Percentiles rank a stretch among this genome's conserved stretches.
Conservation (phyloP, 2,329 filamentous ascomycete genomes). For the Amauroascus verrucosus region DNA sequence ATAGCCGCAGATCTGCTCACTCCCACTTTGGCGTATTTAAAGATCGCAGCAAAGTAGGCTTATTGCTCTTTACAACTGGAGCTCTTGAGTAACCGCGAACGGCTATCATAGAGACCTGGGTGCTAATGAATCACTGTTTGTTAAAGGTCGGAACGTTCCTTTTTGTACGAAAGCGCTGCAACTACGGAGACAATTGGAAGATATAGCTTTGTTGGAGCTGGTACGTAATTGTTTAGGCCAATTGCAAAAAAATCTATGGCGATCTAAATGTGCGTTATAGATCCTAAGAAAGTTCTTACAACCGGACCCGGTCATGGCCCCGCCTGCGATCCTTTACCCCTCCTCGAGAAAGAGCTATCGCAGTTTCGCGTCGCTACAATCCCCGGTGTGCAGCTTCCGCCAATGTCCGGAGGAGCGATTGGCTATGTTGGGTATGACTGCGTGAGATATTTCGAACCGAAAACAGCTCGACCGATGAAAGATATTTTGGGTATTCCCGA, state of each 20-base stretch:
- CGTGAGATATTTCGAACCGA: conserved; percentile 94
- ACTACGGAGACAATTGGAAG: conserved; percentile 83
- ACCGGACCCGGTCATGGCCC: conserved; percentile 82
- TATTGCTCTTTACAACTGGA: neutral
- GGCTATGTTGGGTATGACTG: conserved; percentile 98
- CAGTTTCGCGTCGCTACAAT: conserved; percentile 71
- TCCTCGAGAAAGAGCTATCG: conserved; percentile 69
- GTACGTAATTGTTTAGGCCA: conserved; percentile 24
- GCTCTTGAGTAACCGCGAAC: conserved; percentile 12
- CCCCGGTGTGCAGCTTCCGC: conserved; percentile 71
- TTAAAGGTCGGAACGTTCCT: conserved; percentile 62
- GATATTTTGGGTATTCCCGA: conserved; percentile 85
- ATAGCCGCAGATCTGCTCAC: conserved; percentile 89
- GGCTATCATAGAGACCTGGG: neutral
- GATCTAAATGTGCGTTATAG: conserved; percentile 24
- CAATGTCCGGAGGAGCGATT: conserved; percentile 82
- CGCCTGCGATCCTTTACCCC: conserved; percentile 71
- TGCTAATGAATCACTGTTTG: conserved; percentile 9
- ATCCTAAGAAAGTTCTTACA: conserved; percentile 65
- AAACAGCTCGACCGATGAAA: conserved; percentile 79
- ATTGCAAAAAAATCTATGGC: neutral
- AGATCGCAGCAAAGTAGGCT: conserved; percentile 64
- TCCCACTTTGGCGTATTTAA: conserved; percentile 89
- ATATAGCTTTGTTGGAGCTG: conserved; percentile 89
- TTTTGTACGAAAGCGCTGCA: conserved; percentile 90